A percentile compares a stretch with the other conserved stretches of the same genome.
Evolutionary conservation across 768 basidiomycete genomes (phyloP).

Genomic region (Boletus bicolor): DNA sequence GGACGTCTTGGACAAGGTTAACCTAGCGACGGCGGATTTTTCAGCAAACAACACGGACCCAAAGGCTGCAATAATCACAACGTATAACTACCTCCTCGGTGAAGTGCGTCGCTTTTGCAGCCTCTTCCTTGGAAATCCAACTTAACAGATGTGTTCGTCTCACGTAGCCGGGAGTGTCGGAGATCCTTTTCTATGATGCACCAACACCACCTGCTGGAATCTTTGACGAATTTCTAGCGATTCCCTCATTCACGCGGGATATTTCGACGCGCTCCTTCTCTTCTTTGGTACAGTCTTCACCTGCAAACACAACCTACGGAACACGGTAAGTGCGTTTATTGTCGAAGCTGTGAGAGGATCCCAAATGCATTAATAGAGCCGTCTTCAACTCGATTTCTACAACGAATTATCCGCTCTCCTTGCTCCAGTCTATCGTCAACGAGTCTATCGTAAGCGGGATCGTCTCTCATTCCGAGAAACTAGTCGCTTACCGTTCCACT

Average conservation of each 20-base stretch:
- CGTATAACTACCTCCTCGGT: constrained; percentile 33
- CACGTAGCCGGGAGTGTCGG: constrained; percentile 14
- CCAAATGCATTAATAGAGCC: neutral
- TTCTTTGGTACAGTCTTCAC: constrained; percentile 9
- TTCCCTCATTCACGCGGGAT: constrained; percentile 5
- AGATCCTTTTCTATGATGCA: constrained; percentile 55
- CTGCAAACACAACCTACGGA: neutral
- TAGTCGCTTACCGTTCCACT: constrained; percentile 1
- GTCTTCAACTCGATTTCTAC: constrained; percentile 10
- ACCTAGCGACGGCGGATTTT: constrained; percentile 22
- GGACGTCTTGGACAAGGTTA: constrained; percentile 9
- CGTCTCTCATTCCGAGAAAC: neutral
- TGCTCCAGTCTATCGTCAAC: constrained; percentile 16
- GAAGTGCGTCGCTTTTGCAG: neutral
- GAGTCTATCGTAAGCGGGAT: constrained; percentile 14
- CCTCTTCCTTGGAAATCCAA: neutral
- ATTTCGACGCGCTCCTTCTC: constrained; percentile 16
- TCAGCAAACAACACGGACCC: constrained; percentile 16
- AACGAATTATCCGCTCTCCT: constrained; percentile 5
- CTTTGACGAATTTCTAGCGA: constrained; percentile 27
- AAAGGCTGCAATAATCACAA: constrained; percentile 38
- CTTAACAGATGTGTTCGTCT: neutral
- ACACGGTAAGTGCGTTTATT: neutral
- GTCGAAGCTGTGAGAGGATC: neutral
- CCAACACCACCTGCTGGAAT: constrained; percentile 23